phyloP scores from a whole-genome alignment of 257 asterid genomes.

The Lycium barbarum region DNA sequence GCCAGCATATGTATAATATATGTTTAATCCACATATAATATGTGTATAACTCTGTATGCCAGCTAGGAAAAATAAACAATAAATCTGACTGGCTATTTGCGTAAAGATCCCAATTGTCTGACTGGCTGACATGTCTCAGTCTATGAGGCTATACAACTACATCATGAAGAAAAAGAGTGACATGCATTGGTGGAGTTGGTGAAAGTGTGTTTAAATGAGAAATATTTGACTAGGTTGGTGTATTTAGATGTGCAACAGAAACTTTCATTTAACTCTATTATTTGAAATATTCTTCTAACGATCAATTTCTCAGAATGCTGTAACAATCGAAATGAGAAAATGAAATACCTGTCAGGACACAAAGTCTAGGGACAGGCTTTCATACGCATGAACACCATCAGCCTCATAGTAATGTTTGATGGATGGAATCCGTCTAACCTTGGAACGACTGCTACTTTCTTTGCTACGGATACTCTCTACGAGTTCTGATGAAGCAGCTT shows the following conservation, averaged over 20 bases:
- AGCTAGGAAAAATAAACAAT: too few species aligned
- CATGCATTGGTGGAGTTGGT: too few species aligned
- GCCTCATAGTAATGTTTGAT: conserved; percentile 4
- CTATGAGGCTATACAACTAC: neutral
- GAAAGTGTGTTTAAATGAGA: neutral
- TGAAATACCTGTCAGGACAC: neutral
- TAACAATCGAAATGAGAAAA: neutral
- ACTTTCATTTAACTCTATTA: neutral
- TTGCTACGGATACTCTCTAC: neutral
- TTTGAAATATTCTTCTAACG: neutral
- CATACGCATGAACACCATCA: neutral
- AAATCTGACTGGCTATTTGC: too few species aligned
- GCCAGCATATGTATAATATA: too few species aligned
- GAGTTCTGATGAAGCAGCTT: conserved; percentile 33
- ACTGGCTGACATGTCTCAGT: neutral
- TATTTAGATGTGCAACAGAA: neutral
- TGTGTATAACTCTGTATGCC: too few species aligned
- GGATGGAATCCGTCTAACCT: conserved; percentile 28
- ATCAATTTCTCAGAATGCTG: conserved; percentile 1
- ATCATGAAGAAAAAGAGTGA: too few species aligned
- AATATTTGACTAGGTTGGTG: neutral
- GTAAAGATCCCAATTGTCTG: neutral
- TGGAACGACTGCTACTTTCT: neutral
- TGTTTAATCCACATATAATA: too few species aligned
- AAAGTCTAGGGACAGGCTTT: neutral